These are phyloP conservation scores for Selaginella moellendorffii DNA, from an alignment of 75 land plant genomes.

Conservation along the genomic window DNA sequence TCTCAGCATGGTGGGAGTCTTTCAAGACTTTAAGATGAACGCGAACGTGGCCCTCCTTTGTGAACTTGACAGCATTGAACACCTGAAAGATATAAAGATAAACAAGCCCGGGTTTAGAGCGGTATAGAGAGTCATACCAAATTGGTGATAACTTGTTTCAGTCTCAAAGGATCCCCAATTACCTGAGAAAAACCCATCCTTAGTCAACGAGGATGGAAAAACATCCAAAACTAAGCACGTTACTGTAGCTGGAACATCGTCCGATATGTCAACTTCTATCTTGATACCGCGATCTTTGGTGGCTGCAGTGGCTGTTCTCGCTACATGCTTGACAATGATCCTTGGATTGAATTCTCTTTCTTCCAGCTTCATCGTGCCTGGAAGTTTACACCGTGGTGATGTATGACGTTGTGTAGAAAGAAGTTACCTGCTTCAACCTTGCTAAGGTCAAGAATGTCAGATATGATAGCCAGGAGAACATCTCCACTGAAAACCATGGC, in stretches of 20 bases:
- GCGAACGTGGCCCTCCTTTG: slow-evolving; percentile 11
- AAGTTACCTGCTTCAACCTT: slow-evolving; percentile 15
- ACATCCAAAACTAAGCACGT: background rate
- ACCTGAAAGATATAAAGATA: slow-evolving; percentile 12
- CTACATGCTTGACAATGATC: background rate
- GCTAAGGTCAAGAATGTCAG: slow-evolving; percentile 24
- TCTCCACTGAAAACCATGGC: slow-evolving; percentile 21
- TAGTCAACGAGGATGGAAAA: background rate
- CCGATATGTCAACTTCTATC: background rate
- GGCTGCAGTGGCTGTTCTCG: background rate
- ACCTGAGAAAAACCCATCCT: too few species aligned
- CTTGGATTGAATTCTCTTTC: background rate
- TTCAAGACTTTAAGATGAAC: too few species aligned
- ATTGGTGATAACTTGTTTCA: background rate
- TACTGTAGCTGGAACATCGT: background rate
- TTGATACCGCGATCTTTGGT: background rate
- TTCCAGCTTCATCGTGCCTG: background rate
- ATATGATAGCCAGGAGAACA: slow-evolving; percentile 19
- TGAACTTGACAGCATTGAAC: slow-evolving; percentile 21
- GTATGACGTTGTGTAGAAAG: too few species aligned
- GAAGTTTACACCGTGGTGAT: too few species aligned
- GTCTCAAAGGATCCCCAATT: background rate
- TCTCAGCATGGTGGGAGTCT: too few species aligned
- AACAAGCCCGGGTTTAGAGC: too few species aligned
- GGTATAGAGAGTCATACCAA: background rate